Evolutionary conservation across 768 basidiomycete species (phyloP).

Genomic region (Amanita muscaria): DNA sequence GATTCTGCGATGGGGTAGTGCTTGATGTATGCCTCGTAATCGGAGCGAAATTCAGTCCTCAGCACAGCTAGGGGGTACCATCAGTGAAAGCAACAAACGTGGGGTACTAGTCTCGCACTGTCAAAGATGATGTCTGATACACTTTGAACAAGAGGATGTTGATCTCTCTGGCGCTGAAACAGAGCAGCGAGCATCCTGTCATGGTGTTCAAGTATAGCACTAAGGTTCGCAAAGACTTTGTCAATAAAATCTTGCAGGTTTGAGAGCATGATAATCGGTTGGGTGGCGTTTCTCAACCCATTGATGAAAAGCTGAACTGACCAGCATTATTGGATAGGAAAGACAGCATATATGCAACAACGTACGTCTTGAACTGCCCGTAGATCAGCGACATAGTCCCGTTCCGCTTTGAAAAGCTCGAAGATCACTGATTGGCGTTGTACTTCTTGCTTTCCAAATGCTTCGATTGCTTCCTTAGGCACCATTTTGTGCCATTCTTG

Average conservation of each 20-base stretch:
- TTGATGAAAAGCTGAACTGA: conserved; percentile 59
- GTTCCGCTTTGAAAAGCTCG: conserved; percentile 85
- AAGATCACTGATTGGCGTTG: conserved; percentile 82
- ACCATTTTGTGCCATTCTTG: conserved; percentile 82
- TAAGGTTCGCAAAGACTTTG: conserved; percentile 81
- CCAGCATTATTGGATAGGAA: conserved; percentile 1
- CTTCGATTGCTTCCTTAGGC: conserved; percentile 57
- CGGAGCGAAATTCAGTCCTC: conserved; percentile 42
- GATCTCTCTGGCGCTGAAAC: conserved; percentile 75
- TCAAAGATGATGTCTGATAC: conserved; percentile 83
- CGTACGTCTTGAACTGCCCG: conserved; percentile 56
- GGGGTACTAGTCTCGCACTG: conserved; percentile 32
- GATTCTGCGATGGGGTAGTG: conserved; percentile 85
- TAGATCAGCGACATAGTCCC: conserved; percentile 80
- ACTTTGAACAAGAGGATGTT: conserved; percentile 75
- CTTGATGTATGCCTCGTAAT: conserved; percentile 79
- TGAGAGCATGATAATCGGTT: conserved; percentile 54
- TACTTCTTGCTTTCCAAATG: conserved; percentile 69
- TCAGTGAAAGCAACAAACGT: conserved; percentile 15
- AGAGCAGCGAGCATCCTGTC: conserved; percentile 60
- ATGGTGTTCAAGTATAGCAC: conserved; percentile 59
- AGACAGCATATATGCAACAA: conserved; percentile 2
- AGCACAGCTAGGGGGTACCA: conserved; percentile 30
- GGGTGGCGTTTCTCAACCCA: conserved; percentile 48
- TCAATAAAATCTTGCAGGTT: conserved; percentile 57